Conservation (phyloP, 805 yeast genomes). For the Spathaspora hagerdaliae region DNA sequence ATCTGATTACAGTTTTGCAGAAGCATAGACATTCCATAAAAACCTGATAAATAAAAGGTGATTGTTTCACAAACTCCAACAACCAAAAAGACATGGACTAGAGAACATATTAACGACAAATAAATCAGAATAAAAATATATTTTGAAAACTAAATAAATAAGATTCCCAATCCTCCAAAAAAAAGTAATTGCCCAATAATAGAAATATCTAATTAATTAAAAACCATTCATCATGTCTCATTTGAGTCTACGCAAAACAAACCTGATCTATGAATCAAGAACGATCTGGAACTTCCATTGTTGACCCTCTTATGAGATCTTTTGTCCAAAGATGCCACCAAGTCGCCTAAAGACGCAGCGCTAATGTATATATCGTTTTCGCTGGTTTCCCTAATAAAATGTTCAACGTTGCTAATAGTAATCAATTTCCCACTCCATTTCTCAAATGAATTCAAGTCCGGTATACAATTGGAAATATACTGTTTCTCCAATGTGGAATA, state of each 20-base stretch:
- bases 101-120: no score
- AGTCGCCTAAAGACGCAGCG: slow-evolving; percentile 5
- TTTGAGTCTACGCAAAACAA: slow-evolving; percentile 16
- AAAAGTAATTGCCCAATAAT: no score
- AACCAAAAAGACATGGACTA: no score
- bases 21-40: no score
- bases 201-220: no score
- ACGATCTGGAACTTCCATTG: slow-evolving; percentile 16
- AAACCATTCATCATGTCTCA: not conserved
- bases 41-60: no score
- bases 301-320: not conserved
- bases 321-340: slow-evolving; percentile 7
- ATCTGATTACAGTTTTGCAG: no score
- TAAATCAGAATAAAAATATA: no score
- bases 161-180: no score
- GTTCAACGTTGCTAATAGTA: slow-evolving; percentile 16
- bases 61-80: no score
- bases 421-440: slow-evolving; percentile 26
- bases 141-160: no score
- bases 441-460: slow-evolving; percentile 35
- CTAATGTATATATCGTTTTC: slow-evolving; percentile 11
- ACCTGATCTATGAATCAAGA: slow-evolving; percentile 25
- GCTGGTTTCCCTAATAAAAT: slow-evolving; percentile 1
- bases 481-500: slow-evolving; percentile 26
- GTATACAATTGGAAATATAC: slow-evolving; percentile 35